Base-by-base conservation (phyloP, 192 early-diverging fungal genomes). In the Diversispora eburnea region DNA sequence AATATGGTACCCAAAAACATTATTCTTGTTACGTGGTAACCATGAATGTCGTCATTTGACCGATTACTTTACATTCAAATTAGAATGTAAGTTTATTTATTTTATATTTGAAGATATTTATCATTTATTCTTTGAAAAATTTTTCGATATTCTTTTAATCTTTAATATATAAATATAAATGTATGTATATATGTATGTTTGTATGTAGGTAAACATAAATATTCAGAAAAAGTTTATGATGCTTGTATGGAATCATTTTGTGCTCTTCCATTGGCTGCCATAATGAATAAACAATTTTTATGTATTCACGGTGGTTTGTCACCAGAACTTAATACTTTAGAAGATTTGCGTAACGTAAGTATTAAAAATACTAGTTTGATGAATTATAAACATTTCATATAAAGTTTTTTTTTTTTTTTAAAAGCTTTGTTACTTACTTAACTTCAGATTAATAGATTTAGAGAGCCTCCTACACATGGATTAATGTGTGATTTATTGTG, bases 11-110 rank as follows among this genome's bases (percentile, higher is more conserved):
- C 93, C 94, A 3, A 84, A 85, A 6, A 88, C 91, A 33, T 74
- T 97, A 39, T 95, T 92, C 76, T 83, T 98, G 80, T 81, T 98
- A 46, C 91, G 96, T 46, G 96, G 96, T 72, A 96, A 98, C 80
- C 94, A 98, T 79, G 96, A 98, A 79, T 97, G 95, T 80, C 86
- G 94, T 71, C 96, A 98, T 78, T 87, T 98, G 82, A 98, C 96
- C 7, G 94, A 97, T 74, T 96, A 97, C 78, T 98, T 97, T 77
- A 97, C 94, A 3, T 98, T 98, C 82, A 95, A 97, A 84, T 83
- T 92, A n/a, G 96, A 98, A 85, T 96, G 96, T 94, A 85, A 82
- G 85, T 60, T 46, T 51, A 20, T 55, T 48, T 15, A 39, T 33
- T 25, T 22, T 68, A 48, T 54, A 41, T 43, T 49, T 17, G 3